Percentiles rank a stretch among this genome's conserved stretches.
Evolutionary conservation across 768 basidiomycete species (phyloP).

Genomic region (Pulveroboletus sp.): DNA sequence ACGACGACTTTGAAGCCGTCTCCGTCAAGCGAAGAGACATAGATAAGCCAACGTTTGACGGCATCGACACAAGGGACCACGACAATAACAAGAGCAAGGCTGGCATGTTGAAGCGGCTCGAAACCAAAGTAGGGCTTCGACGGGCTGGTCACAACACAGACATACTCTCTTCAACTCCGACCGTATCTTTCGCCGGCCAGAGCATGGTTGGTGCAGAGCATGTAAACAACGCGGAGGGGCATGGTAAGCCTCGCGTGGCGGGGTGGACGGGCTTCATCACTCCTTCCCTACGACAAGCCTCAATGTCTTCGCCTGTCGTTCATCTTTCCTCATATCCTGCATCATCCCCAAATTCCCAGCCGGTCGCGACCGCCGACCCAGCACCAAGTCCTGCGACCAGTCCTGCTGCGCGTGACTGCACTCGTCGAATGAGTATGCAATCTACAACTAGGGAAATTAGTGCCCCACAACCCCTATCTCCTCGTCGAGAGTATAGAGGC

Average conservation of each 20-base stretch:
- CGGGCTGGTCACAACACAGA: conserved; percentile 37
- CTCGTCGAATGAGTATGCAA: conserved; percentile 37
- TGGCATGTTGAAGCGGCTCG: conserved; percentile 43
- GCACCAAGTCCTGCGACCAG: conserved; percentile 42
- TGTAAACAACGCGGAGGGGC: conserved; percentile 34
- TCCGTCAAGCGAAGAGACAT: conserved; percentile 43
- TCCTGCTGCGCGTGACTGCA: conserved; percentile 45
- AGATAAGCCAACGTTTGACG: conserved; percentile 30
- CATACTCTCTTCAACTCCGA: conserved; percentile 37
- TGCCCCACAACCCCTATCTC: conserved; percentile 33
- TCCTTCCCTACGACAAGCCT: conserved; percentile 64
- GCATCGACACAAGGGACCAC: conserved; percentile 21
- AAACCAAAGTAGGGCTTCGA: conserved; percentile 51
- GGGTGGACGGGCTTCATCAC: conserved; percentile 57
- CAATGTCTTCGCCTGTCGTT: conserved; percentile 71
- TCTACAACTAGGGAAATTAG: conserved; percentile 37
- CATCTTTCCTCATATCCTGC: conserved; percentile 56
- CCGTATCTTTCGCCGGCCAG: conserved; percentile 29
- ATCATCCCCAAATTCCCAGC: conserved; percentile 49
- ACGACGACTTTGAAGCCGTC: conserved; percentile 41
- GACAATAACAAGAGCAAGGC: conserved; percentile 40
- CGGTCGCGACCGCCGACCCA: conserved; percentile 43
- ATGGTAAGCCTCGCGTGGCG: conserved; percentile 42
- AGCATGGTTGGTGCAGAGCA: conserved; percentile 23
- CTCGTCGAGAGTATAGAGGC: conserved; percentile 30